Evolutionary conservation across 768 basidiomycete species (phyloP), one percentile per base, ranked within the genome.

Genomic region (Tylopilus balloui): DNA sequence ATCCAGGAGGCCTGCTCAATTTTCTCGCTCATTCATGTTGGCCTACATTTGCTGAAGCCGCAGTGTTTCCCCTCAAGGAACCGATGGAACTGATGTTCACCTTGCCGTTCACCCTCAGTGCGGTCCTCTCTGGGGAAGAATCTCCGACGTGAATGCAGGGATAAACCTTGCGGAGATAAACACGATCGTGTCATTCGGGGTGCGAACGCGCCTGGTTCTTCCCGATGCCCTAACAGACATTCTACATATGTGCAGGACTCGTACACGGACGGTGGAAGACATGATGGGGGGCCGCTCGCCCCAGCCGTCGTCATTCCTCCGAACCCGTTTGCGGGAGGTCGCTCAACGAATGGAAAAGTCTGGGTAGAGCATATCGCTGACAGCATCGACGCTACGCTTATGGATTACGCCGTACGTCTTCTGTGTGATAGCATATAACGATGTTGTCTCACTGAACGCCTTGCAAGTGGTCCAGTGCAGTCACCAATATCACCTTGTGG

Each of bases 121-220:
- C 23, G 78, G 75, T 4, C 52, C 62, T 3, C 57, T 78, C 1
- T 55, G 52, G 43, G 76, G 75, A 2, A 67, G 55, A 4, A 63
- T 69, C 4, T 65, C 75, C 2, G 74, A 80, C 50, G 68, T 78
- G 14, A 81, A 78, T 37, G 76, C 74, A 0, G 80, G 80, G 0
- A 55, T 81, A 12, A 27, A 61, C 38, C 63, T 75, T 14, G 23
- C 51, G 0, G 50, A 40, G 1, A 65, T 72, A 50, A 73, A 71
- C 51, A 80, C 74, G 6, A 72, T 80, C 32, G 78, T 81, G 1
- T 69, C 77, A 1, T 80, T 80, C 48, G 76, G 78, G 19, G 78
- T 77, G 55, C 38, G 69, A 64, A 11, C 6, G 3, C 43, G 0
- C 17, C 27, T 6, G 14, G 20, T 31, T 40, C 15, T 10, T 37